Percentiles rank a stretch among this genome's conserved stretches.
These are phyloP conservation scores for Pichia scutulata DNA, from an alignment of 805 yeast species.

Conservation along the genomic window DNA sequence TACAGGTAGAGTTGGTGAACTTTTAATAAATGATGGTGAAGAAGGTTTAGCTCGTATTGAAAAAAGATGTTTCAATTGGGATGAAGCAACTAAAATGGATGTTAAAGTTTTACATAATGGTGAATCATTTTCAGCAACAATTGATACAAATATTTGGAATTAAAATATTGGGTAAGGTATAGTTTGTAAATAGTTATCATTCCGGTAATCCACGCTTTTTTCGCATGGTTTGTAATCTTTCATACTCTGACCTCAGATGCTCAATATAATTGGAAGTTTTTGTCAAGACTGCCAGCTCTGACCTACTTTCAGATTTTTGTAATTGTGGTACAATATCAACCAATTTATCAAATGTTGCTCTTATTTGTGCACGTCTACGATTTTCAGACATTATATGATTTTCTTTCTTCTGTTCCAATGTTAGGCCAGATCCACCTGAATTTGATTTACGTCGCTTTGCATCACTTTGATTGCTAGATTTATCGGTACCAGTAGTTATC, in stretches of 20 bases:
- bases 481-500: not conserved
- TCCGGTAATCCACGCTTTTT: not conserved
- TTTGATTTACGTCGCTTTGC: not conserved
- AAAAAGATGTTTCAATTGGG: conserved; percentile 27
- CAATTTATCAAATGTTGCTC: conserved; percentile 72
- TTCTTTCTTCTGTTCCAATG: conserved; percentile 27
- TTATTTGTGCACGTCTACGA: conserved; percentile 75
- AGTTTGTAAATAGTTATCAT: not conserved
- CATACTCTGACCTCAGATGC: conserved; percentile 43
- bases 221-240: conserved; percentile 1
- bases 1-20: conserved; percentile 48
- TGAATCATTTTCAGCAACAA: not conserved
- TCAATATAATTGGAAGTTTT: conserved; percentile 47
- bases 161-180: not conserved
- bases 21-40: conserved; percentile 49
- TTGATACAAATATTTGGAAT: conserved; percentile 7
- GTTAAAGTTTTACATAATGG: conserved; percentile 2
- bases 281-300: conserved; percentile 68
- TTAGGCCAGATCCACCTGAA: not conserved
- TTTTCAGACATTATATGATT: conserved; percentile 54
- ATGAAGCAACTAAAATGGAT: conserved; percentile 8
- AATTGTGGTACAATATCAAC: conserved; percentile 72
- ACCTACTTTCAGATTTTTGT: conserved; percentile 60
- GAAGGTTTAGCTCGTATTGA: conserved; percentile 59
- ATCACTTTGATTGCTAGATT: not conserved